Base-by-base conservation (phyloP, 2,329 filamentous ascomycete species). In the Beauveria sp. region DNA sequence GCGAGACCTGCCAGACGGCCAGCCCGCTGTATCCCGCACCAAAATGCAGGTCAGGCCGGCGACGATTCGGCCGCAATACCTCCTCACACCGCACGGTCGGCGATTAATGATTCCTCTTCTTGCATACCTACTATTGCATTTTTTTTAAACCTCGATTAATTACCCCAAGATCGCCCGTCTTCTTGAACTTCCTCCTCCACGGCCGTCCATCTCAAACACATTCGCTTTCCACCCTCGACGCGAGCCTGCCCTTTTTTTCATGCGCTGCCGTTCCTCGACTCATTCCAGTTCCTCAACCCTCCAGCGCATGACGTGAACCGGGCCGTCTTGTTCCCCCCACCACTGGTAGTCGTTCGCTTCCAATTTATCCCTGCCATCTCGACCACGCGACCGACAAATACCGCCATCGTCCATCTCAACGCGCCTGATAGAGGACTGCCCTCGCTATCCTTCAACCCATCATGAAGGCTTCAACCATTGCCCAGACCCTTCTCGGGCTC, bases 221-320 rank as follows among this genome's bases (percentile, higher is more conserved):
- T 24, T 58, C 56, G 56, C 46, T 58, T 49, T 38, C n/a, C 18
- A 26, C 24, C 12, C 30, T 16, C 53, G 22, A 45, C 53, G 24
- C 38, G 40, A 3, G 28, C 12, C 42, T 8, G n/a, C 34, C 43
- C 26, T 18, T 18, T 49, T 52, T 30, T 55, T 18, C 24, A 22
- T 34, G 53, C 43, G 54, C 54, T 24, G 10, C n/a, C 54, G 34
- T 47, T 47, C 22, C 54, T 43, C 42, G 14, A 16, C 40, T 34
- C 43, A 43, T 47, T 56, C 38, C 40, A 20, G 24, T 18, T 57
- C 26, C 26, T 56, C 42, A 43, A 24, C 28, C 20, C 43, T 34
- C 30, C 28, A 34, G 43, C 54, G 42, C 54, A 57, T 57, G 54
- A 57, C 54, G 54, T 57, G 54, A 57, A 49, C 24, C 18, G 51